Base-by-base conservation (phyloP, 495 filamentous ascomycete genomes). In the Talaromyces thailandensis region DNA sequence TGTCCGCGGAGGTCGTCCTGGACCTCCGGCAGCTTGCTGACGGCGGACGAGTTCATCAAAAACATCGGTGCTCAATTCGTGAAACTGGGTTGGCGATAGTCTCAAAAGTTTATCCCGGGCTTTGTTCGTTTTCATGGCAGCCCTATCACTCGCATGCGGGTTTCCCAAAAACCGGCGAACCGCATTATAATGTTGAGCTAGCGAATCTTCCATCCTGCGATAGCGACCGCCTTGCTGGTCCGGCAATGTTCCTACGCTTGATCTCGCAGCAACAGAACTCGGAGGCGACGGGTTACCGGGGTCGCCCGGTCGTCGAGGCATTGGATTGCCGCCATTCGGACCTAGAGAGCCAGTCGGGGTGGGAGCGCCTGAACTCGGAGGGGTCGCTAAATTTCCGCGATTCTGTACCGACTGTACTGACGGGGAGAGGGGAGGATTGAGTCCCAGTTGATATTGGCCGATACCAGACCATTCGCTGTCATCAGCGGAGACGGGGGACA, bases 41-140 rank as follows among this genome's bases (percentile, higher is more conserved):
- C 94, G 85, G 37, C 94, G 89, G 64, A 94, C 82, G 50, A 97
- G 78, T 73, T 98, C 94, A 73, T 98, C 94, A 73, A 92, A 98
- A 32, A 98, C 94, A 72, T 98, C 94, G 23, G 93, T 98, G 69
- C 91, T 96, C 23, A 98, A 80, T 76, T 98, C 94, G 70, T 96
- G 90, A 71, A 98, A 98, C 70, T 98, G 94, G 25, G 93, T 91
- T 9, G 87, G 78, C 1, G 92, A 95, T 37, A 98, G 78, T 53
- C 93, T 84, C 56, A 96, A 82, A 51, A 98, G 79, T 76, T 98
- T 98, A 74, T 97, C 94, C 57, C 91, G 84, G 45, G 94, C 94
- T 71, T 89, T 88, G 73, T 93, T 96, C 26, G 90, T 87, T 65
- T 86, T 84, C 40, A 84, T 83, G 64, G 86, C 87, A 25, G 82